Base-by-base conservation (phyloP, 2,329 filamentous ascomycete genomes). In the Curvularia eragrostidis region DNA sequence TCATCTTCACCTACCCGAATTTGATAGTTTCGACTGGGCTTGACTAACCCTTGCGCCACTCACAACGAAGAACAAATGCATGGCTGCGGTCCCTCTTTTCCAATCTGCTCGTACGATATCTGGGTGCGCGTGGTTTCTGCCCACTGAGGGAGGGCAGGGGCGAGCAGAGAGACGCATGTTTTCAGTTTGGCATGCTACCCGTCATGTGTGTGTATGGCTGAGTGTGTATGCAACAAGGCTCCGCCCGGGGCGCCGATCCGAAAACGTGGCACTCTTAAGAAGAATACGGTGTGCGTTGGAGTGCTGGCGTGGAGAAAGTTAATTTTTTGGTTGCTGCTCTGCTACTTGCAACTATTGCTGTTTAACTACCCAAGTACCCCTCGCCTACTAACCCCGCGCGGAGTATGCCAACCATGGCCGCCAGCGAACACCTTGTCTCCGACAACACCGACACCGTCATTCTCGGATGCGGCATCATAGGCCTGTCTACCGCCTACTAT, bases 401-500 rank as follows among this genome's bases (percentile, higher is more conserved):
- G 48, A 56, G 41, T 39, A 24, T 19, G n/a, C 34, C 34, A 46
- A 54, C 28, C 30, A 54, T 44, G 43, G 47, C 47, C 49, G 43
- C 32, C 26, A 48, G 46, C 49, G 43, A 44, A 42, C 18, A 28
- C 36, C 19, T 26, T 28, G 18, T 38, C 52, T 24, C 49, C 41
- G 54, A 47, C 50, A 59, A 43, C 47, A 58, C 55, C 55, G 47
- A 54, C 48, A 62, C 62, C 23, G 62, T 78, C 24, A 79, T 81
- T 44, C 62, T 81, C 13, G 79, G 79, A 42, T 75, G 75, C 18
- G 79, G 79, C n/a, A 79, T 81, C 44, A 77, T 81, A 26, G 79
- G 79, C 34, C 65, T 79, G 48, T 77, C 75, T n/a, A 78, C 77
- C 7, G 78, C 79, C 23, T 91, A 89, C 76, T 91, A 90, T 72